Conservation (phyloP, 1,284 basidiomycete genomes). For the Ceratobasidium sp. region DNA sequence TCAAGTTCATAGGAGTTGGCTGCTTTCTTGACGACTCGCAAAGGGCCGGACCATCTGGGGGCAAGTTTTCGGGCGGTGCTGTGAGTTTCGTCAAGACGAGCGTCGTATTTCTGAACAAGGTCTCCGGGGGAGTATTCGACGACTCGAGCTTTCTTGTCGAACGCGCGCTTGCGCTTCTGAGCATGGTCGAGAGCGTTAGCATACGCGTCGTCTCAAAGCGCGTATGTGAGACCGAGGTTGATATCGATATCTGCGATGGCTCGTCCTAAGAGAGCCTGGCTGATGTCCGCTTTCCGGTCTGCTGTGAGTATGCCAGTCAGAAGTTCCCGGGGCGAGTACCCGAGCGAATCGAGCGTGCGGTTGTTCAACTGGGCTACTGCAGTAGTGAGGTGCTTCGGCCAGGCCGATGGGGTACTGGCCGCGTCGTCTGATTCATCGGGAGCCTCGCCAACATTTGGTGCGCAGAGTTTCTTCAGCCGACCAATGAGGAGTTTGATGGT, state of each 20-base stretch:
- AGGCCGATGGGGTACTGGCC: not conserved
- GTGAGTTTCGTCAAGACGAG: not conserved
- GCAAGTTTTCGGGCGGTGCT: not conserved
- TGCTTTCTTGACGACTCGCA: not conserved
- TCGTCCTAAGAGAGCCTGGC: not conserved
- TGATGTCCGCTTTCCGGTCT: not conserved
- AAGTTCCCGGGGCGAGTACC: constrained; percentile 46
- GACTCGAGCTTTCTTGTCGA: not conserved
- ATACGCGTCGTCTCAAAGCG: not conserved
- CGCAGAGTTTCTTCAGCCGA: constrained; percentile 51
- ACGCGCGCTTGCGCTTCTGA: not conserved
- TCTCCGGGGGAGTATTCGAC: not conserved
- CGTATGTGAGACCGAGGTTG: not conserved
- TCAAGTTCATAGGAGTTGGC: not conserved
- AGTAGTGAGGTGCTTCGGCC: no score
- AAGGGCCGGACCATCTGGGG: not conserved
- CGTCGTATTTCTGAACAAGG: not conserved
- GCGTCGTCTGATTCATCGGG: not conserved
- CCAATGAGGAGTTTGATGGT: constrained; percentile 49
- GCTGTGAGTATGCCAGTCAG: constrained; percentile 34
- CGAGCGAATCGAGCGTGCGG: no score
- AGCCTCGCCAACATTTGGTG: constrained; percentile 52
- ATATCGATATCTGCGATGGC: not conserved
- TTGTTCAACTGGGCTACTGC: no score
- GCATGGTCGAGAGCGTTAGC: not conserved